phyloP scores from a whole-genome alignment of 805 yeast species.

The Cyberlindnera misumaiensis region DNA sequence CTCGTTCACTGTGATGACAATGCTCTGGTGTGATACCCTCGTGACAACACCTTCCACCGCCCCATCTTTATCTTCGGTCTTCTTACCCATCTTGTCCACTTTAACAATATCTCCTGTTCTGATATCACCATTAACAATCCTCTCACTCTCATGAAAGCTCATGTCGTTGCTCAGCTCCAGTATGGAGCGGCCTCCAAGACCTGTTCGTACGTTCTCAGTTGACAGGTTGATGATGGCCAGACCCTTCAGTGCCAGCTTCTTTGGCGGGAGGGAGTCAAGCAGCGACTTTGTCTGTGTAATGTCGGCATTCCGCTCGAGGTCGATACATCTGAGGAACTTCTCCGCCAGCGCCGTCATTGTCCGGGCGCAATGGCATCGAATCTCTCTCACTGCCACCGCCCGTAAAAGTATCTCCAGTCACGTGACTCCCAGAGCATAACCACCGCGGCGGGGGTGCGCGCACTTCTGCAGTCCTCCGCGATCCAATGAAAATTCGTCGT shows the following conservation, averaged over 20 bases:
- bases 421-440: no score
- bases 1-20: constrained; percentile 59
- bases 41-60: constrained; percentile 60
- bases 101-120: constrained; percentile 74
- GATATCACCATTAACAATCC: constrained; percentile 42
- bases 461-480: not conserved
- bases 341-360: constrained; percentile 6
- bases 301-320: constrained; percentile 17
- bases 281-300: constrained; percentile 26
- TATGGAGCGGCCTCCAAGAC: constrained; percentile 69
- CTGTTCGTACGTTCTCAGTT: constrained; percentile 59
- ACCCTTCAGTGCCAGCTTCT: constrained; percentile 62
- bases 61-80: constrained; percentile 17
- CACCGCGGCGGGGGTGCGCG: not conserved
- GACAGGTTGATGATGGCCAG: constrained; percentile 66
- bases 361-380: no score
- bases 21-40: constrained; percentile 37
- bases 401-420: no score
- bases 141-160: constrained; percentile 29
- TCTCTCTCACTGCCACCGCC: no score
- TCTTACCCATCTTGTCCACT: constrained; percentile 34
- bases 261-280: constrained; percentile 46
- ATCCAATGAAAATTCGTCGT: constrained; percentile 2
- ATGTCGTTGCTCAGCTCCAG: constrained; percentile 59
- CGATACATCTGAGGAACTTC: constrained; percentile 15